A percentile compares a stretch with the other conserved stretches of the same genome.
Evolutionary conservation across 345 rosid genomes (phyloP).

Genomic region (Populus deltoides): DNA sequence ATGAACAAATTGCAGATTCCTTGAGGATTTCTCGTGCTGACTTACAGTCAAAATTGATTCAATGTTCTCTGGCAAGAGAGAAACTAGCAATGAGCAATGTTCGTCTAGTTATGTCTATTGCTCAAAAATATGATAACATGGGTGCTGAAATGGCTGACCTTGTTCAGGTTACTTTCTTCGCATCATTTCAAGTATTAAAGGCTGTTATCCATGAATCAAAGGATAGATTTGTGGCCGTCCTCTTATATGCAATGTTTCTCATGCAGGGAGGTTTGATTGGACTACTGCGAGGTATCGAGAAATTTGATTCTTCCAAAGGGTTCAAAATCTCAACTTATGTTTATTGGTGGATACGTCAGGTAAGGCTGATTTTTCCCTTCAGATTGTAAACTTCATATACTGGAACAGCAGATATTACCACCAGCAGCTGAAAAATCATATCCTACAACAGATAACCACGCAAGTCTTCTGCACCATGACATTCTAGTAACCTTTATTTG

Average conservation of each 20-base stretch:
- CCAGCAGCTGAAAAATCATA: not conserved
- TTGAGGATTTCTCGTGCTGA: constrained; percentile 70
- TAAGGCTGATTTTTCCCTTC: constrained; percentile 22
- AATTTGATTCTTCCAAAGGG: constrained; percentile 90
- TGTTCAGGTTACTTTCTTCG: constrained; percentile 64
- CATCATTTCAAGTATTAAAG: constrained; percentile 2
- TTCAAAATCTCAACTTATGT: constrained; percentile 90
- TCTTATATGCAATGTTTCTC: not conserved
- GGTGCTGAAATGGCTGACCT: constrained; percentile 97
- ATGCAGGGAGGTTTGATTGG: constrained; percentile 94
- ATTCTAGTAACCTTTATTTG: not conserved
- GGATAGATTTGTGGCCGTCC: not conserved
- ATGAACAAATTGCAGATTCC: constrained; percentile 76
- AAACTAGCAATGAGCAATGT: constrained; percentile 97
- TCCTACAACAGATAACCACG: not conserved
- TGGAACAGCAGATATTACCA: not conserved
- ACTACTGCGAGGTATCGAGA: constrained; percentile 88
- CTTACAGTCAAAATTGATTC: constrained; percentile 62
- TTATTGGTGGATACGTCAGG: constrained; percentile 99
- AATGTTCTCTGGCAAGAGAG: constrained; percentile 80
- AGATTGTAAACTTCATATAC: not conserved
- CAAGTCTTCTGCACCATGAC: not conserved
- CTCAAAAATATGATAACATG: constrained; percentile 84
- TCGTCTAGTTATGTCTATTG: constrained; percentile 92
- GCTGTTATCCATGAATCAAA: not conserved